A percentile compares a stretch with the other conserved stretches of the same genome.
These are phyloP conservation scores for Boletus vermiculosoides DNA, from an alignment of 768 basidiomycete species.

Conservation along the genomic window DNA sequence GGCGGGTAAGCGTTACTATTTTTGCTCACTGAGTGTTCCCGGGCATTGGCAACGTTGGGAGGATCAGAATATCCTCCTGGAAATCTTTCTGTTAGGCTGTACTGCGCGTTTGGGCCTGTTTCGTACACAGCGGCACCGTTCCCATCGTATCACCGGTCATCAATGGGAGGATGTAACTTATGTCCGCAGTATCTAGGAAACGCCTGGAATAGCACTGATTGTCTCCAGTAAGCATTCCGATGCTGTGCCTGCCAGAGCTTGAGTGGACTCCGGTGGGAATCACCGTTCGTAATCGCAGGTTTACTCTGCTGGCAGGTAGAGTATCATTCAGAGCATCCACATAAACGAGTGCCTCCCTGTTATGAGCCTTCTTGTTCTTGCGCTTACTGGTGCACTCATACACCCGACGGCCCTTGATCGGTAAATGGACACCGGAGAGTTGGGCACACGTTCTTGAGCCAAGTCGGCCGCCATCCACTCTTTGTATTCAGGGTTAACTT, in stretches of 20 bases:
- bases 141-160: too few species aligned
- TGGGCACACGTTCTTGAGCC: not conserved
- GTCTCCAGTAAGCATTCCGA: too few species aligned
- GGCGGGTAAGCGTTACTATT: too few species aligned
- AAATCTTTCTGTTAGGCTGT: not conserved
- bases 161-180: too few species aligned
- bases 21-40: not conserved
- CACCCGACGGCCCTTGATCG: not conserved
- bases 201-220: too few species aligned
- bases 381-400: not conserved
- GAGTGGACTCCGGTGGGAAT: not conserved
- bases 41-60: not conserved
- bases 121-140: too few species aligned
- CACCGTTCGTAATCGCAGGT: not conserved
- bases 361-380: not conserved
- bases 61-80: too few species aligned
- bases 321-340: not conserved
- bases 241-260: not conserved
- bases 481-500: not conserved
- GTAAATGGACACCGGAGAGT: not conserved
- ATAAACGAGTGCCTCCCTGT: not conserved
- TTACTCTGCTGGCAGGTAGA: not conserved
- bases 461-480: not conserved
- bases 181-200: too few species aligned
- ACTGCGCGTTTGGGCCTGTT: not conserved